Evolutionary conservation across 768 basidiomycete species (phyloP), one percentile per base, ranked within the genome.

Genomic region (Leccinum aurantiacum): DNA sequence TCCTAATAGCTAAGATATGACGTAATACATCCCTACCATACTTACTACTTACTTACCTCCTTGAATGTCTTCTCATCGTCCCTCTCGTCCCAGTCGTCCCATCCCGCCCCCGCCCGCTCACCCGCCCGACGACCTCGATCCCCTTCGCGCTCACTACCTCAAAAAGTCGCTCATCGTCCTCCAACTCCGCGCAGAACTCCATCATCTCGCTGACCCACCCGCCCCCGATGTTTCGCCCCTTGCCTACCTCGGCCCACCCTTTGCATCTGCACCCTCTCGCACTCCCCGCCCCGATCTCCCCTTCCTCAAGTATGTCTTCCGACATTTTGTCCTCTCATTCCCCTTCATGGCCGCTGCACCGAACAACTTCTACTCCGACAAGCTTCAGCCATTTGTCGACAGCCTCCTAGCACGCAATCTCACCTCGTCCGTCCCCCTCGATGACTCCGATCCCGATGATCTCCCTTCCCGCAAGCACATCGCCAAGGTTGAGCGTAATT

Each of bases 131-230:
- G 59, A 48, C 54, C 84, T 98, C 53, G 92, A 93, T 1, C 92
- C 96, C 13, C 78, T 95, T 52, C 89, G 95, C 47, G 94, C 95
- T 4, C 97, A 99, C 71, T 99, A 99, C 75, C 91, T 99, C 73
- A 99, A 98, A 81, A 98, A 98, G 75, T 84, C 92, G 17, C 87
- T 99, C 58, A 82, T 98, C 48, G 85, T 90, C 65, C 87, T 98
- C 54, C 88, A 98, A 73, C 87, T 98, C 67, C 76, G 78, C 66
- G 77, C 76, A n/a, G 97, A 99, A 75, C 82, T 98, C 61, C 79
- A 85, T 60, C 77, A 78, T 22, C 80, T 94, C 64, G 83, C 85
- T 10, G 78, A 82, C 6, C 77, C 82, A 0, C 62, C 63, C 19
- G 69, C 81, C 6, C 89, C 88, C 22, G 15, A 17, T 3, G 48